phyloP scores from a whole-genome alignment of 2,329 filamentous ascomycete species.

The Hymenoscyphus salicellus region DNA sequence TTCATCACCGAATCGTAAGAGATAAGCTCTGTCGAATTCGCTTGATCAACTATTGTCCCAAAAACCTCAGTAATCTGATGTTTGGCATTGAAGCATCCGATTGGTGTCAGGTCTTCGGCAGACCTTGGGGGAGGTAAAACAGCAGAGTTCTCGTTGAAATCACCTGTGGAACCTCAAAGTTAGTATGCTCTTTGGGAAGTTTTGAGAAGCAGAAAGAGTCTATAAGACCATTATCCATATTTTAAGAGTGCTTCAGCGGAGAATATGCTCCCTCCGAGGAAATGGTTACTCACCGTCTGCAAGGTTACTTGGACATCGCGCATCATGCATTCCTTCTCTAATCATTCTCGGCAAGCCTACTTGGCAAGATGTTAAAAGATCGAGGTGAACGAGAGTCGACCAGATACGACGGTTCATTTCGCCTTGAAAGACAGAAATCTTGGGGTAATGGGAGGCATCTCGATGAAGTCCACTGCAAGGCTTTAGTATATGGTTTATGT shows the following conservation, averaged over 20 bases:
- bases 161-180: slow-evolving; percentile 36
- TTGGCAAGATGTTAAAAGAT: slow-evolving; percentile 64
- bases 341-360: slow-evolving; percentile 67
- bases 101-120: slow-evolving; percentile 52
- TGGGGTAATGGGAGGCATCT: slow-evolving; percentile 48
- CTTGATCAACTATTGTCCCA: slow-evolving; percentile 49
- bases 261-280: not conserved
- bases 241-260: not conserved
- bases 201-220: not conserved
- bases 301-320: slow-evolving; percentile 57
- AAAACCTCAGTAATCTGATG: slow-evolving; percentile 47
- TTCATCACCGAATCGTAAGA: slow-evolving; percentile 49
- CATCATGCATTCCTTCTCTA: slow-evolving; percentile 60
- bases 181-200: not conserved
- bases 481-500: no score
- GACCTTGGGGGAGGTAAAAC: slow-evolving; percentile 56
- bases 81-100: slow-evolving; percentile 54
- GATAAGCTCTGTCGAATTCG: slow-evolving; percentile 48
- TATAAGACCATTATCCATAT: not conserved
- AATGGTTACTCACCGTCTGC: slow-evolving; percentile 44
- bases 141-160: slow-evolving; percentile 56
- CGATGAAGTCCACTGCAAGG: slow-evolving; percentile 48
- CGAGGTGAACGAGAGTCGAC: slow-evolving; percentile 54
- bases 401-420: slow-evolving; percentile 63
- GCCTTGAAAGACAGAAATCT: slow-evolving; percentile 50